Evolutionary conservation across 352 stramenopile species (phyloP), one percentile per base, ranked within the genome.

Genomic region (Phytophthora megakarya): DNA sequence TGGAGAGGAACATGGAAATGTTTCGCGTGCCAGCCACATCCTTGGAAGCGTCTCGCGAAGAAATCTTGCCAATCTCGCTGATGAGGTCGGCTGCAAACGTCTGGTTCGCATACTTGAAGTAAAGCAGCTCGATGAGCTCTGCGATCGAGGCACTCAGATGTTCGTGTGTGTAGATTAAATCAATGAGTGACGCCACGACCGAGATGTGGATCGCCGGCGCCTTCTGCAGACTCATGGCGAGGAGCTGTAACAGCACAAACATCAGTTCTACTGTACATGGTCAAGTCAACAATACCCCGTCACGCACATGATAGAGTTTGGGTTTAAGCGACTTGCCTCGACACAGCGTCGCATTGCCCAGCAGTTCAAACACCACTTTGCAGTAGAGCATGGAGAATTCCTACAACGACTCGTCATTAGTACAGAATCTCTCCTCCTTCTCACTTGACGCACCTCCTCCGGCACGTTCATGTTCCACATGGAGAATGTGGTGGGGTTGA

Each of bases 401-500:
- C 73, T 93, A n/a, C 16, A 61, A 21, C 16, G 18, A 37, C 11
- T 40, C 8, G 1, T 12, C 21, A 13, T 45, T 11, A 35, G 3
- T 15, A 5, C 30, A 2, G 8, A 32, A 32, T 2, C 3, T 18
- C 15, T 1, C 9, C 8, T 37, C 12, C 19, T 5, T 28, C 49
- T 38, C 67, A 35, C 10, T 7, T 11, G 30, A 35, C 30, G 7
- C 32, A 88, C 82, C 71, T 92, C 85, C 55, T 94, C 85, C 1
- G 85, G 85, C 5, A 90, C 63, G 19, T 89, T 91, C 81, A 91
- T 92, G 42, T 81, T 80, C 85, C 85, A 94, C 46, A 94, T 74
- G 16, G 65, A 59, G 39, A 92, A 92, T 3, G 76, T 89, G 35
- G 80, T 68, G 10, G 84, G 70, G 57, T 70, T 81, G 26, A 93